Conservation (phyloP, 2,329 filamentous ascomycete genomes). For the Hymenoscyphus repandus region DNA sequence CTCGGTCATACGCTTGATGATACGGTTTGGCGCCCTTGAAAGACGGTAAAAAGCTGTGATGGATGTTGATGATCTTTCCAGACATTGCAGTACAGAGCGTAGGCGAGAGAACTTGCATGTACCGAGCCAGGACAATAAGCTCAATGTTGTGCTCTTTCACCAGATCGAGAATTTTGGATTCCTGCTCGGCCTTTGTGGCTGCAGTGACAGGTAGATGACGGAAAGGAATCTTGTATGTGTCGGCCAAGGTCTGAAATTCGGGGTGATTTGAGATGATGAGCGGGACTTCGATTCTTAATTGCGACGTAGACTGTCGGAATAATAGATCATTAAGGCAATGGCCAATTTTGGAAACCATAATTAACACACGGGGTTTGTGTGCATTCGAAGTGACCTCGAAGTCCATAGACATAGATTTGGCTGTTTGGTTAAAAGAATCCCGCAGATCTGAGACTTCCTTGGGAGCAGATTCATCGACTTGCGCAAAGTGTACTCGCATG, state of each 20-base stretch:
- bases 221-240: slow-evolving; percentile 73
- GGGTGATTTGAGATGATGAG: slow-evolving; percentile 79
- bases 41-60: slow-evolving; percentile 78
- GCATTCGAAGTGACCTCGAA: slow-evolving; percentile 65
- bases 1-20: slow-evolving; percentile 80
- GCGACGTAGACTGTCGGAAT: slow-evolving; percentile 70
- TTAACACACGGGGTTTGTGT: slow-evolving; percentile 69
- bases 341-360: slow-evolving; percentile 88
- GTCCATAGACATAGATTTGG: slow-evolving; percentile 59
- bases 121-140: slow-evolving; percentile 74
- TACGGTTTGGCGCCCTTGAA: slow-evolving; percentile 90
- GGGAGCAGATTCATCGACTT: slow-evolving; percentile 36
- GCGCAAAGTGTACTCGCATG: slow-evolving; percentile 81
- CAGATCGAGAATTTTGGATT: slow-evolving; percentile 64
- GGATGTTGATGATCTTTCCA: slow-evolving; percentile 87
- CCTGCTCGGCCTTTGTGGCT: slow-evolving; percentile 72
- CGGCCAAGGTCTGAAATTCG: slow-evolving; percentile 63
- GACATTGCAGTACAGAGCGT: slow-evolving; percentile 72
- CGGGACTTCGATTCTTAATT: slow-evolving; percentile 67
- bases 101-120: slow-evolving; percentile 82
- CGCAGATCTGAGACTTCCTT: slow-evolving; percentile 46
- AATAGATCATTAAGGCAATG: slow-evolving; percentile 81
- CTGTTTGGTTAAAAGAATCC: slow-evolving; percentile 54
- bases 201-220: slow-evolving; percentile 74
- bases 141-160: slow-evolving; percentile 66